Evolutionary conservation across 306 rosid genomes (phyloP), one percentile per base, ranked within the genome.

Genomic region (Leucaena leucocephala): DNA sequence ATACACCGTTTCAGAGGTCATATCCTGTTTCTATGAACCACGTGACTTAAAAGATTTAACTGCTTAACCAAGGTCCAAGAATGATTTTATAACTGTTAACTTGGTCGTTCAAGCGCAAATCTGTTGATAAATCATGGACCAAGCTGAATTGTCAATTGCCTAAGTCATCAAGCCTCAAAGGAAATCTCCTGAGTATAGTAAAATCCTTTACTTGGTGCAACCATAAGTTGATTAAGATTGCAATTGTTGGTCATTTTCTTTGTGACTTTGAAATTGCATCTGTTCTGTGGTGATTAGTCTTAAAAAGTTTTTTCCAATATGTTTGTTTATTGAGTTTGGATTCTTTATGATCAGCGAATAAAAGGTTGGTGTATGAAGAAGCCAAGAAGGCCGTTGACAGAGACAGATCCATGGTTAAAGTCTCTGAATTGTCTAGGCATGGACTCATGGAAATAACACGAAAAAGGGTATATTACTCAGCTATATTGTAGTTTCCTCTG

Each of bases 391-490:
- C 99, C 43, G 96, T 95, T 75, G 96, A 89, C 86, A 86, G 89
- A 86, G 99, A 95, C 89, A 91, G 90, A 82, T 93, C 98, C 43
- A 81, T 83, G 90, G 96, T 93, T 81, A 95, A 87, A 77, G 97
- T 95, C 87, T 93, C 97, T 50, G 98, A 95, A 82, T 81, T 95
- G 84, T 95, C 99, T 61, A 89, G 90, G 78, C 90, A 95, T 66
- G 99, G 99, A 82, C 98, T 95, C 57, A 95, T 90, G 98, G 99
- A 93, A 91, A 95, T 95, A 83, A 95, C 98, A 73, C 87, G 98
- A 84, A 93, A 90, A 90, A 82, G 98, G 93, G 98, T 95, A 92
- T 22, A 86, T 75, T 85, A 45, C 81, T 79, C 72, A 39, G 70
- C 35, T 74, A 67, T 72, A 39, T 63, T 22, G 52, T 76, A 46